Evolutionary conservation across 1,284 basidiomycete species (phyloP).

Genomic region (Moniliophthora roreri): DNA sequence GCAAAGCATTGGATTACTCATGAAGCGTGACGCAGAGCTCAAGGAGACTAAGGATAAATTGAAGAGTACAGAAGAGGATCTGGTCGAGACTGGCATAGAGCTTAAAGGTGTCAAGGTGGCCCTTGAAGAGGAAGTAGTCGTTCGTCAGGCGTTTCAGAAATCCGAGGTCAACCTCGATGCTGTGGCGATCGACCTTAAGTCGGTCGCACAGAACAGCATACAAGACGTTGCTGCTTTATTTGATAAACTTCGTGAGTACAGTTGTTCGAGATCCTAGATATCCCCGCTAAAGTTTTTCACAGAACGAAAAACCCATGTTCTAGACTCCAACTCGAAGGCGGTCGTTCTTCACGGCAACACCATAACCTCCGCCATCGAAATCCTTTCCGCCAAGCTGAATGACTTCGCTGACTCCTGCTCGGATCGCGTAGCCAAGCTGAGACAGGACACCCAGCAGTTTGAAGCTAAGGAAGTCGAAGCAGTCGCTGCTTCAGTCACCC

Average conservation of each 20-base stretch:
- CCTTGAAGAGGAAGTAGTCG: slow-evolving; percentile 75
- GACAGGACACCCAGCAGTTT: slow-evolving; percentile 56
- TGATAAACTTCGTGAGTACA: slow-evolving; percentile 78
- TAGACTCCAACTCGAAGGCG: slow-evolving; percentile 65
- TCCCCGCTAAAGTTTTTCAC: slow-evolving; percentile 4
- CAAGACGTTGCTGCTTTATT: slow-evolving; percentile 76
- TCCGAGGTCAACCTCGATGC: slow-evolving; percentile 74
- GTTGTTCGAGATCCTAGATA: slow-evolving; percentile 1
- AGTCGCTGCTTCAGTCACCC: slow-evolving; percentile 49
- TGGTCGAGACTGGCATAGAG: slow-evolving; percentile 55
- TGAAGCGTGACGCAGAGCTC: slow-evolving; percentile 75
- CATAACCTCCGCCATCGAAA: slow-evolving; percentile 49
- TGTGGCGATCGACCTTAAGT: slow-evolving; percentile 71
- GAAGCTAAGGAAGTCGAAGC: slow-evolving; percentile 56
- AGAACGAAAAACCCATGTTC: slow-evolving; percentile 77
- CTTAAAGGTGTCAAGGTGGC: slow-evolving; percentile 54
- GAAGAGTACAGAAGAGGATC: slow-evolving; percentile 50
- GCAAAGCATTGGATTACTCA: slow-evolving; percentile 77
- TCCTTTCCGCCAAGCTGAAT: slow-evolving; percentile 58
- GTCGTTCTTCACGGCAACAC: slow-evolving; percentile 64
- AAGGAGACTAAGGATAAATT: slow-evolving; percentile 62
- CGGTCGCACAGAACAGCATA: slow-evolving; percentile 67
- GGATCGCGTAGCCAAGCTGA: slow-evolving; percentile 53
- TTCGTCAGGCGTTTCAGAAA: slow-evolving; percentile 74
- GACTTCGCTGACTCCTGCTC: slow-evolving; percentile 62